Evolutionary conservation across 345 rosid species (phyloP), one percentile per base, ranked within the genome.

Genomic region (Gossypium anomalum): DNA sequence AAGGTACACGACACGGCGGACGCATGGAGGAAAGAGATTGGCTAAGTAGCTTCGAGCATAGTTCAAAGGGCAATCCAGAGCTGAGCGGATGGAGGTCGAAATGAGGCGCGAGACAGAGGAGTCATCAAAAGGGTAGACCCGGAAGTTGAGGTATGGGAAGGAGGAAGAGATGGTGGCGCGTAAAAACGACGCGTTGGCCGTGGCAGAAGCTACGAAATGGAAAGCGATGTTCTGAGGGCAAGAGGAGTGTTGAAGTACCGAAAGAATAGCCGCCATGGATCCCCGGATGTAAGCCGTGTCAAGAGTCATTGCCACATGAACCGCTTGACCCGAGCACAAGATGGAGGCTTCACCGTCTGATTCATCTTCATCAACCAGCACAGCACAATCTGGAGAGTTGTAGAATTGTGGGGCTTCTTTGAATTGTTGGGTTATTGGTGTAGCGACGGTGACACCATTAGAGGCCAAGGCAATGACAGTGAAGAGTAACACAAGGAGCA

Each of bases 241-340:
- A 44, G 97, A 85, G 16, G 98, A 86, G 82, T 93, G 98, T 60
- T 91, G 98, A 29, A 93, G 86, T 11, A 90, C 92, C 3, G 98
- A 93, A 73, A 93, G 88, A 74, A 93, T 82, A 15, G 98, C 98
- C 11, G 98, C 98, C 90, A 93, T 83, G 68, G 97, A 92, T 29
- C 98, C 98, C 1, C 98, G 97, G 82, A 94, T 83, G 82, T 92
- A 94, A 68, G 94, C 86, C 0, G 85, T 51, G 82, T 94, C 98
- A 34, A 94, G 89, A 23, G 97, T 94, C 98, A 94, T 92, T 12
- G 98, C 97, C 19, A 94, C 94, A 76, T 94, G 94, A 69, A 94
- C 92, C 3, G 92, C 92, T n/a, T 83, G 77, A 55, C 85, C 87
- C n/a, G 97, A 86, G 78, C 97, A 94, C 79, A 86, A 69, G 23